A percentile compares a stretch with the other conserved stretches of the same genome.
Conservation (phyloP, 73 alveolate genomes). For the Stentor coeruleus region DNA sequence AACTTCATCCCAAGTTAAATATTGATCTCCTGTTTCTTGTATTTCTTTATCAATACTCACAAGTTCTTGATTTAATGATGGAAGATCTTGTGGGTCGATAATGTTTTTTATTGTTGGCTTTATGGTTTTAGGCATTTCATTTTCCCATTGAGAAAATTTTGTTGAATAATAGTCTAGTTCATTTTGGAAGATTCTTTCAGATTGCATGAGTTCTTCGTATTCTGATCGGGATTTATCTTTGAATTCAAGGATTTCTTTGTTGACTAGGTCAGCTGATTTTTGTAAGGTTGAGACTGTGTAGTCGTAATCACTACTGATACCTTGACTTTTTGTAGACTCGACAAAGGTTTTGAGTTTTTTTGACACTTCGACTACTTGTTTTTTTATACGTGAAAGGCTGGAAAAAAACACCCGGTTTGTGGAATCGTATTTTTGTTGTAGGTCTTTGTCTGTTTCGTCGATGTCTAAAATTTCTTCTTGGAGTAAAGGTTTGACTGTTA, state of each 20-base stretch:
- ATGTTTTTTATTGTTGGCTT: neutral
- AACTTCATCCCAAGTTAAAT: conserved; percentile 18
- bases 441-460: neutral
- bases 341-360: neutral
- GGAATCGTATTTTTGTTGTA: neutral
- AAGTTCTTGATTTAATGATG: conserved; percentile 15
- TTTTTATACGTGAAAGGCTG: neutral
- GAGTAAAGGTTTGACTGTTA: neutral
- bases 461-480: neutral
- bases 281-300: neutral
- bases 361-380: neutral
- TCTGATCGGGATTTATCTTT: neutral
- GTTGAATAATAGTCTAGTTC: neutral
- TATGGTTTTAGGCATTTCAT: neutral
- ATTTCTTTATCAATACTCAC: conserved; percentile 7
- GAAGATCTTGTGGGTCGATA: neutral
- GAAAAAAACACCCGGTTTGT: neutral
- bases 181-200: neutral
- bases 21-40: neutral
- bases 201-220: neutral
- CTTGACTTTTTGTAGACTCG: neutral
- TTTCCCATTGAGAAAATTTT: conserved; percentile 21
- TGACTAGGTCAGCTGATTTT: conserved; percentile 12
- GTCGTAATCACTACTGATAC: neutral
- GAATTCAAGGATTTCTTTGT: neutral